A percentile compares a stretch with the other conserved stretches of the same genome.
Evolutionary conservation across 116 monocot genomes (phyloP).

Genomic region (Cymodocea nodosa): DNA sequence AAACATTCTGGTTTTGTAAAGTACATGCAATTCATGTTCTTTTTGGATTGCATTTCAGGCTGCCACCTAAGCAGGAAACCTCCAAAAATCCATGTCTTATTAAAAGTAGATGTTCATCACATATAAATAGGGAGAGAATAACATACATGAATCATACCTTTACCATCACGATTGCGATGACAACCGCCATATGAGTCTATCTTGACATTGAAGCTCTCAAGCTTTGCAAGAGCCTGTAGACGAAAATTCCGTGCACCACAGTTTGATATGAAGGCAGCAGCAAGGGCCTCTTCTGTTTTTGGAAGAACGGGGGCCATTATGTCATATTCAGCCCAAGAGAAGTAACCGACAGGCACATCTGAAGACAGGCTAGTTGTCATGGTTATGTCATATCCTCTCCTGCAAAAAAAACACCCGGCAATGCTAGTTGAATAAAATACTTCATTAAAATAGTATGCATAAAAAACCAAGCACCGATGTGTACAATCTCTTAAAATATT

Average conservation of each 20-base stretch:
- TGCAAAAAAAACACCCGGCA: conserved; percentile 1
- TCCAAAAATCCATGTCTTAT: too few relatives aligned
- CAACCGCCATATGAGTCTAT: conserved; percentile 93
- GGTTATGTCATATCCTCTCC: conserved; percentile 63
- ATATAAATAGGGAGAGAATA: background rate
- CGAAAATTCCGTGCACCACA: conserved; percentile 91
- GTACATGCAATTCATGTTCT: too few relatives aligned
- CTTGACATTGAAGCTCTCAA: conserved; percentile 49
- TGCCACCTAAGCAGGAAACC: too few relatives aligned
- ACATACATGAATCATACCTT: conserved; percentile 1
- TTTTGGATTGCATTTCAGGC: too few relatives aligned
- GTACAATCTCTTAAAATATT: too few relatives aligned
- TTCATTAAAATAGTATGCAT: too few relatives aligned
- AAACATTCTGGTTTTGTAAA: too few relatives aligned
- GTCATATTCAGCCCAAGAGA: conserved; percentile 97
- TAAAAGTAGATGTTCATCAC: background rate
- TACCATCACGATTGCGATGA: conserved; percentile 68
- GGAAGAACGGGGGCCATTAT: conserved; percentile 81
- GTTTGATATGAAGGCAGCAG: conserved; percentile 97
- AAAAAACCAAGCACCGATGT: too few relatives aligned
- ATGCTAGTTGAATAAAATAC: too few relatives aligned
- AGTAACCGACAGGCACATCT: conserved; percentile 95
- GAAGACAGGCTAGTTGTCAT: conserved; percentile 96
- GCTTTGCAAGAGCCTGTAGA: conserved; percentile 56
- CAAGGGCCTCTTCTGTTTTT: conserved; percentile 68